Evolutionary conservation across 768 basidiomycete genomes (phyloP).

Genomic region (Tulasnella sp.): DNA sequence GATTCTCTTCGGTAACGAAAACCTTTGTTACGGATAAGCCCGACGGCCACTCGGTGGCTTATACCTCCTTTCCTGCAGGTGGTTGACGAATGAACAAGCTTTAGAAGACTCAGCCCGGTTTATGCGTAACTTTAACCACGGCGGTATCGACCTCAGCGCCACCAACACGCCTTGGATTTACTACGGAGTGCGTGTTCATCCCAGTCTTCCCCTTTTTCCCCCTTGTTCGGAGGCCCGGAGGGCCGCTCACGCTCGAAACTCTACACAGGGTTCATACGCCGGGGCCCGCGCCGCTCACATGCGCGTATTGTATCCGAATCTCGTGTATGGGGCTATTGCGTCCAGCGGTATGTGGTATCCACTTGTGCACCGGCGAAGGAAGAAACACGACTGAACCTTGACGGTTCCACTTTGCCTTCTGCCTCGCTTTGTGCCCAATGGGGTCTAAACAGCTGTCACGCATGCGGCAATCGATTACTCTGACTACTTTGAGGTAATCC

Average conservation of each 20-base stretch:
- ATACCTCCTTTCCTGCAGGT: slow-evolving; percentile 46
- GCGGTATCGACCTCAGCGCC: slow-evolving; percentile 51
- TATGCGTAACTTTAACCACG: slow-evolving; percentile 73
- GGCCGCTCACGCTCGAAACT: slow-evolving; percentile 1
- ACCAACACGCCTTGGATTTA: slow-evolving; percentile 78
- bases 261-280: slow-evolving; percentile 73
- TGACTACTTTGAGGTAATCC: slow-evolving; percentile 38
- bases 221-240: neutral
- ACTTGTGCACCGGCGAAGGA: neutral
- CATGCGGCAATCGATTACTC: slow-evolving; percentile 78
- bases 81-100: slow-evolving; percentile 85
- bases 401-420: neutral
- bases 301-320: slow-evolving; percentile 77
- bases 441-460: slow-evolving; percentile 58
- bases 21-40: neutral
- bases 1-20: slow-evolving; percentile 64
- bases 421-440: neutral
- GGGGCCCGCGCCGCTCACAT: slow-evolving; percentile 93
- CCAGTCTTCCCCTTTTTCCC: slow-evolving; percentile 12
- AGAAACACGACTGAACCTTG: slow-evolving; percentile 6
- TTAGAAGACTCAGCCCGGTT: slow-evolving; percentile 91
- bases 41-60: slow-evolving; percentile 1
- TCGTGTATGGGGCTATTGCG: slow-evolving; percentile 87
- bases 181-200: slow-evolving; percentile 64
- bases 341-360: slow-evolving; percentile 56